Evolutionary conservation across 108 stramenopile species (phyloP), one percentile per base, ranked within the genome.

Genomic region (Cyclotella cryptica): DNA sequence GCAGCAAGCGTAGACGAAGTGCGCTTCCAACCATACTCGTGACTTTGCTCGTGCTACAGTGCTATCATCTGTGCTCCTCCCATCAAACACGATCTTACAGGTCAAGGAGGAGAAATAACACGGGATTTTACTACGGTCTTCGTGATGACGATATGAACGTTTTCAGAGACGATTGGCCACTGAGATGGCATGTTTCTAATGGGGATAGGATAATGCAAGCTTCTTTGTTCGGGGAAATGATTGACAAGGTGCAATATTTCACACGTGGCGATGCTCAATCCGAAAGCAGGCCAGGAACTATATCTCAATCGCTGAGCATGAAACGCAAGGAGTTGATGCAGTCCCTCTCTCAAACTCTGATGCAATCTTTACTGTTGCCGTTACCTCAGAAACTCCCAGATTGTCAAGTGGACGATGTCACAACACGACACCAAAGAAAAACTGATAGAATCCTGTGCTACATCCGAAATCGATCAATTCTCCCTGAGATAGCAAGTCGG

Each of bases 61-160:
- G 35, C 35, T 35, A 35, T 35, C 2, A 35, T 1, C 8, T 63
- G 1, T 63, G 62, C n/a, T 40, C 41, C 22, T 35, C 39, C 24
- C 55, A 55, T 26, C 11, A 12, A 12, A 12, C 55, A 1, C 19
- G 55, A 55, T 21, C 55, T 1, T 12, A 39, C 35, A 71, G 46
- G 30, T 65, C 45, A 42, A 74, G 57, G 35, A 22, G 83, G 22
- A 66, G 47, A 68, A 84, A 84, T 40, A 80, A 84, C 55, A 80
- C 78, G 14, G 83, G 83, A 35, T 84, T 84, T 42, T 84, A 84
- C 51, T 84, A 79, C 53, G 83, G 83, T 10, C 64, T 84, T 69
- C 74, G 79, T 10, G 83, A 84, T 21, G 74, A 84, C 43, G 73
- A 79, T 7, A 45, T 80, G 47, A 61, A 46, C 10, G 47, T 58